These are phyloP conservation scores for Melocanna baccifera DNA, from an alignment of 176 grass and related monocot species.

Conservation along the genomic window DNA sequence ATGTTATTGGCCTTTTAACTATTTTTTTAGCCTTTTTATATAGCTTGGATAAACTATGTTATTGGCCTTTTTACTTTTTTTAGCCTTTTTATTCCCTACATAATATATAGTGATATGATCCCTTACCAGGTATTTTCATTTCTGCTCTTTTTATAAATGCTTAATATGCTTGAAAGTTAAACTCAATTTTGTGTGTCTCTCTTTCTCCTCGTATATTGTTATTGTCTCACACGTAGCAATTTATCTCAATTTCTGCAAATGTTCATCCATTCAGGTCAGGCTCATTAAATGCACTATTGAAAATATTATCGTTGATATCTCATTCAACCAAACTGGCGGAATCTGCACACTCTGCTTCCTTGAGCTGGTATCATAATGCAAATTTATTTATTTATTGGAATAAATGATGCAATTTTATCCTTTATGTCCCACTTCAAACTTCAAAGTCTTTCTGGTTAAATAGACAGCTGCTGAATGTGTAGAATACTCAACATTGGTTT, in stretches of 20 bases:
- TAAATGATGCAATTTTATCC: background rate
- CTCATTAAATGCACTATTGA: slow-evolving; percentile 89
- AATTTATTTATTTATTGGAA: slow-evolving; percentile 17
- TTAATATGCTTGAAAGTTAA: background rate
- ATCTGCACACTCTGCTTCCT: slow-evolving; percentile 79
- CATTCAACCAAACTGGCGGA: slow-evolving; percentile 92
- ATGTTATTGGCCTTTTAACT: background rate
- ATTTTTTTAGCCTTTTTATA: background rate
- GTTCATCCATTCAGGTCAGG: slow-evolving; percentile 60
- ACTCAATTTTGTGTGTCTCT: background rate
- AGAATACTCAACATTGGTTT: slow-evolving; percentile 3
- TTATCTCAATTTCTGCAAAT: slow-evolving; percentile 25
- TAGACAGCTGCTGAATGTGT: background rate
- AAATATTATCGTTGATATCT: slow-evolving; percentile 81
- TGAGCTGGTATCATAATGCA: slow-evolving; percentile 56
- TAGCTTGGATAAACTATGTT: slow-evolving; percentile 3
- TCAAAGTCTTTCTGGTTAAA: slow-evolving; percentile 9
- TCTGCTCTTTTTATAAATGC: background rate
- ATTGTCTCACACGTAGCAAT: background rate
- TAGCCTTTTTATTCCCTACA: background rate
- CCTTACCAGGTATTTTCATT: background rate
- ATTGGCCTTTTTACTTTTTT: background rate
- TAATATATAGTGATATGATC: background rate
- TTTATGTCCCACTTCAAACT: slow-evolving; percentile 14
- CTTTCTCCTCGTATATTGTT: slow-evolving; percentile 25